Base-by-base conservation (phyloP, 139 green algal genomes). In the Chlamydomonas sp. region DNA sequence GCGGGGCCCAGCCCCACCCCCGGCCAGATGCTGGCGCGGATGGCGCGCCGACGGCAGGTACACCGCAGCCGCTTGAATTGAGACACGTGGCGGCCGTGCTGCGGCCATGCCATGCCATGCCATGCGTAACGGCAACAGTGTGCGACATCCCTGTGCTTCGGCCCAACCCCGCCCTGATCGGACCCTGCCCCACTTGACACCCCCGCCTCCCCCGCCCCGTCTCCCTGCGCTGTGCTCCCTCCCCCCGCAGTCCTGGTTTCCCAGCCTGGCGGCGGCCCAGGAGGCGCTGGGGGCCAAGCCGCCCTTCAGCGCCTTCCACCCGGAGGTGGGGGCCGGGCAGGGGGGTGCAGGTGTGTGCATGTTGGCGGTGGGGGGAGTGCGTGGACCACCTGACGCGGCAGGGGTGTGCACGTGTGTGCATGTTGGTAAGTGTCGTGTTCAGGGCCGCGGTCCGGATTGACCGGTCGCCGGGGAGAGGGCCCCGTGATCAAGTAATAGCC, bases 281-380 rank as follows among this genome's bases (percentile, higher is more conserved):
- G 18, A 62, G 1, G 15, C 63, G 2, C 81, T 92, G 31, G 80
- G 78, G 0, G 14, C 79, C 69, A 90, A 90, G 71, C 75, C 80
- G 69, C 85, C 89, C 57, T 92, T 88, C 81, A 81, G n/a, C 57
- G 14, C 68, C 59, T 88, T 85, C 64, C 60, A 86, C 72, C 82
- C 61, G n/a, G 60, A 74, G 82, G 82, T 86, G 2, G 8, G 69
- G 3, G n/a, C 3, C n/a, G 31, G 12, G 17, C 4, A 20, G 60
- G 63, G 20, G 12, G 79, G 3, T 12, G 64, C 64, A 3, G 2
- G 2, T 59, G 71, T 2, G 20, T 7, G 20, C n/a, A 8, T 10
- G 69, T 18, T 2, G 17, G 2, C 18, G 69, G 17, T 10, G 17
- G 69, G 69, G 69, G 71, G 71, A 20, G 20, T 6, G 71, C n/a